These are phyloP conservation scores for Skeletonema grethae DNA, from an alignment of 108 stramenopile genomes.

Conservation along the genomic window DNA sequence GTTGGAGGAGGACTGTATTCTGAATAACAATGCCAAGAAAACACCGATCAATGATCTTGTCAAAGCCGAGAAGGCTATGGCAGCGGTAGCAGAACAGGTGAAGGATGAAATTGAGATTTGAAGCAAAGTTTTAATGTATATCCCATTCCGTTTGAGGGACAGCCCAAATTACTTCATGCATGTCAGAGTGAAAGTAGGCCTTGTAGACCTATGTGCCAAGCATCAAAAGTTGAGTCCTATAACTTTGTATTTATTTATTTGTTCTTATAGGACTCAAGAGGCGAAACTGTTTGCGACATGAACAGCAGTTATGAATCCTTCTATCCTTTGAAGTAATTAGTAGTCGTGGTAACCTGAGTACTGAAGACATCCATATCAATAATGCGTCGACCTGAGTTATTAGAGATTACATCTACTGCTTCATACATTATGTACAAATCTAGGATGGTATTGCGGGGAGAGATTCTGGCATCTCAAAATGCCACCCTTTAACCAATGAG, in stretches of 20 bases:
- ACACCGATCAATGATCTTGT: not conserved
- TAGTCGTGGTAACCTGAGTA: not conserved
- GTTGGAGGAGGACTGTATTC: constrained; percentile 17
- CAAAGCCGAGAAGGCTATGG: constrained; percentile 7
- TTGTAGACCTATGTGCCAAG: not conserved
- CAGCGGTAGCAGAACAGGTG: not conserved
- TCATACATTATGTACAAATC: not conserved
- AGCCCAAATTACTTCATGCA: not conserved
- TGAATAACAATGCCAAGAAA: not conserved
- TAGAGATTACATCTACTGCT: not conserved
- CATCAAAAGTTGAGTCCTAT: not conserved
- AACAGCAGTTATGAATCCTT: not conserved
- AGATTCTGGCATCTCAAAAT: constrained; percentile 27
- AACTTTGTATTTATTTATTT: no score
- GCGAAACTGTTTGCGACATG: not conserved
- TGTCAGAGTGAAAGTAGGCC: not conserved
- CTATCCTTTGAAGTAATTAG: not conserved
- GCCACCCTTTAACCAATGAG: constrained; percentile 11
- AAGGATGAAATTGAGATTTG: constrained; percentile 24
- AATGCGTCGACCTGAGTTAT: not conserved
- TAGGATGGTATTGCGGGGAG: constrained; percentile 8
- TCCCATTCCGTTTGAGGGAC: not conserved
- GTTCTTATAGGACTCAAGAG: no score
- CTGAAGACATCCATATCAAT: not conserved
- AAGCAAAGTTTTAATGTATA: not conserved